phyloP scores from a whole-genome alignment of 192 early-diverging fungal genomes.

The Linnemannia elongata region DNA sequence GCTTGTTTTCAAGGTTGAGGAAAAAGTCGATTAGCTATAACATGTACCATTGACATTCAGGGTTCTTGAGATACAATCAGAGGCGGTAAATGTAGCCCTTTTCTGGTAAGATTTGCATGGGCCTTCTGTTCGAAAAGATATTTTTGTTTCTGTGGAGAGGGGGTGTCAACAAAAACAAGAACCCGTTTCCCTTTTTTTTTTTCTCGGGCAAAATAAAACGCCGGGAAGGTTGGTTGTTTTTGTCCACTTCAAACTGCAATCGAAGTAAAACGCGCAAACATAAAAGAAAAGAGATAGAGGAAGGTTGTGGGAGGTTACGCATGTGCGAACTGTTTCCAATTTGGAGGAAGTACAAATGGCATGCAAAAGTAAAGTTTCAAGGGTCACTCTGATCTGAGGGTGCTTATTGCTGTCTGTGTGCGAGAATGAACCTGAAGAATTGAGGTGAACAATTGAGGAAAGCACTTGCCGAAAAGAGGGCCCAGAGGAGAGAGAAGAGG shows the following conservation, averaged over 20 bases:
- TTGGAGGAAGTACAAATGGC: too few relatives aligned
- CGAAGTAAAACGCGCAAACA: neutral
- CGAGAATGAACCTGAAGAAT: neutral
- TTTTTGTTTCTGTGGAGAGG: neutral
- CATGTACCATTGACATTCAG: too few relatives aligned
- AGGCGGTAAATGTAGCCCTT: too few relatives aligned
- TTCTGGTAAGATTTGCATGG: neutral
- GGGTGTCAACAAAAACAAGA: neutral
- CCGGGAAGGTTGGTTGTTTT: neutral
- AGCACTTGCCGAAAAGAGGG: constrained; percentile 36
- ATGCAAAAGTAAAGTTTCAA: too few relatives aligned
- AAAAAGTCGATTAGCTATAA: neutral
- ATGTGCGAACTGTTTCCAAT: too few relatives aligned
- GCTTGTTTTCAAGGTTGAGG: neutral
- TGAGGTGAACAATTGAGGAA: neutral
- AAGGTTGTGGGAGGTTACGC: too few relatives aligned
- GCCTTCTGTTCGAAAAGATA: too few relatives aligned
- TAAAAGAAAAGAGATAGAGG: neutral
- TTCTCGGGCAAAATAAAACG: neutral
- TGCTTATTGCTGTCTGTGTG: too few relatives aligned
- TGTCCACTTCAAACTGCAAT: constrained; percentile 6
- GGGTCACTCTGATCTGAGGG: too few relatives aligned
- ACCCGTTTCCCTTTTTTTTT: neutral
- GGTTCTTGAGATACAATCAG: too few relatives aligned
- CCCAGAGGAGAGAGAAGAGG: constrained; percentile 32